Evolutionary conservation across 2,329 filamentous ascomycete genomes (phyloP), one percentile per base, ranked within the genome.

Genomic region (Paecilomyces fulvus): DNA sequence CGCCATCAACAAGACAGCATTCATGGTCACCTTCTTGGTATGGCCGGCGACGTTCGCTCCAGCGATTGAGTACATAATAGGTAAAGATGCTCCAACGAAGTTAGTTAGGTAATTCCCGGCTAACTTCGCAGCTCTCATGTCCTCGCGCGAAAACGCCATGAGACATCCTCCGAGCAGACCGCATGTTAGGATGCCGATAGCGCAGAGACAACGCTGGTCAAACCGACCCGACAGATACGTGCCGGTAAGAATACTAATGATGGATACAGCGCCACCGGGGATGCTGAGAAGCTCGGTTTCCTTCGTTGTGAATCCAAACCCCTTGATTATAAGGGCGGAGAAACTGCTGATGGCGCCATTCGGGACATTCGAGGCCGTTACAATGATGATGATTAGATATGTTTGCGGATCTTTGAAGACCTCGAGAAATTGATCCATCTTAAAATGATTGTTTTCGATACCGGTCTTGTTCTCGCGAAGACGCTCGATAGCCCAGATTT

Each of bases 401-500:
- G 78, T 73, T 53, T 80, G 76, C 1, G 74, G 67, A 43, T 80
- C 74, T 8, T 55, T 51, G 51, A 80, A 70, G 3, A 73, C 72
- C 65, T 82, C 79, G 28, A 69, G 58, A 17, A 79, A 67, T 53
- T 82, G 79, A 3, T 66, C 58, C 14, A 62, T 59, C 60, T 81
- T 81, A 65, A 80, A 77, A 46, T 74, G 69, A 55, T 79, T 78
- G 65, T 78, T 79, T 51, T 79, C 75, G 14, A 80, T 78, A 6
- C 79, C 79, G 1, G 76, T 80, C 53, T 77, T 73, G 33, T 79
- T 77, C 33, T 70, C 71, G 1, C 74, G 69, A 0, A 80, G 68
- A 0, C 77, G 69, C 55, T 77, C 73, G 49, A 75, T 66, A 20
- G 61, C 63, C 3, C 62, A 69, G 30, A 73, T 62, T 46, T 75